Conservation (phyloP, 805 yeast genomes). For the Candida wancherniae region DNA sequence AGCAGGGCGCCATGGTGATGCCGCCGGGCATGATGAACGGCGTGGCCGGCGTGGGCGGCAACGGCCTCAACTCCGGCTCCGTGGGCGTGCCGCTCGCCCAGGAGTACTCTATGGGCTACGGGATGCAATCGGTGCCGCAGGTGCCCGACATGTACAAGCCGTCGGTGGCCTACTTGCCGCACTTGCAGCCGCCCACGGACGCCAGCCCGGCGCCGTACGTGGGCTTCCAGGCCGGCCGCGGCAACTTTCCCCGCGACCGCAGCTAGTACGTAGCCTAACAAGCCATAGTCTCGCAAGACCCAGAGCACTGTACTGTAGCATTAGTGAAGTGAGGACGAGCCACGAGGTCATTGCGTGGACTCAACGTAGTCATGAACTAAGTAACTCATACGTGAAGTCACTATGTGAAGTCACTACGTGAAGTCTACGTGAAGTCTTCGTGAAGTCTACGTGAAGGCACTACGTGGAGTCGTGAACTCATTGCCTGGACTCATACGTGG, state of each 20-base stretch:
- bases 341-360: neutral
- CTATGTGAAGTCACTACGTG: too few species aligned
- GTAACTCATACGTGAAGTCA: too few species aligned
- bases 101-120: conserved; percentile 12
- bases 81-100: conserved; percentile 6
- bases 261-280: neutral
- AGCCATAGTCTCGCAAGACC: neutral
- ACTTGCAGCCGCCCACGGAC: conserved; percentile 13
- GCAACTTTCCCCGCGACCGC: conserved; percentile 3
- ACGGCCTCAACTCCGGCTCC: conserved; percentile 1
- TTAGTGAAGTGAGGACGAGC: neutral
- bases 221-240: conserved; percentile 6
- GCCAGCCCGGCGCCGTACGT: conserved; percentile 10
- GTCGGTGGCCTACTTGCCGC: conserved; percentile 12
- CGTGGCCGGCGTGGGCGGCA: conserved; percentile 1
- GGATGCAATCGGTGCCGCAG: conserved; percentile 9
- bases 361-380: too few species aligned
- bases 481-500: too few species aligned
- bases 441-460: too few species aligned
- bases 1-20: conserved; percentile 11
- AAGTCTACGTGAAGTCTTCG: too few species aligned
- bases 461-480: too few species aligned
- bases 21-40: conserved; percentile 6
- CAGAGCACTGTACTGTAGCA: neutral
- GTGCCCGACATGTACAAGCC: conserved; percentile 11